Evolutionary conservation across 805 yeast genomes (phyloP), one percentile per base, ranked within the genome.

Genomic region (Saccharomycopsis sp.): DNA sequence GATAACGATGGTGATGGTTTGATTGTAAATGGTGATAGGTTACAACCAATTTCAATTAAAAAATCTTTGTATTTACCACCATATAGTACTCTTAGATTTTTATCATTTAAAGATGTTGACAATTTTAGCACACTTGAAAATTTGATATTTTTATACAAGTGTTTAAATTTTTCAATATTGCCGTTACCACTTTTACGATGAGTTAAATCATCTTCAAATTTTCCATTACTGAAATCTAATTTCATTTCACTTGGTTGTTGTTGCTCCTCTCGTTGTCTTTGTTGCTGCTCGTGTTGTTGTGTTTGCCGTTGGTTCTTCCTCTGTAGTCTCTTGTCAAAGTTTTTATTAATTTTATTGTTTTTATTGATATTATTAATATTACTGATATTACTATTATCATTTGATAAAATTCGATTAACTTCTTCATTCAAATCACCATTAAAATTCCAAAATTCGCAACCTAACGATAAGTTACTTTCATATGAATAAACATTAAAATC

Each of bases 401-500:
- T 28, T 14, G 28, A 9, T 8, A 43, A 16, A 16, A 45, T 34
- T 43, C 46, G 19, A 31, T 38, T 29, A 24, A 42, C 41, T 46
- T 40, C 49, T 41, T 46, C 34, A 46, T 45, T 35, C 53, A 41
- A 35, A n/a, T 20, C 55, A 29, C 66, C 63, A 13, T 40, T 33
- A 36, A 40, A 43, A 13, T 49, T 44, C 81, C 90, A 86, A 19
- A 89, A 60, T 55, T 89, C 96, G 54, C 85, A 79, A 2, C 98
- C 98, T 22, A 93, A 62, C 0, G 90, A 78, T 40, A 93, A 64
- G 58, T 90, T 85, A 43, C 95, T 84, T 52, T 85, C 84, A 56
- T 90, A 89, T 0, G 97, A 90, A 58, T 85, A 90, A 43, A 87
- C 65, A 58, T 93, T 93, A 62, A 93, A 90, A 56, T 86, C 95